Conservation (phyloP, 2,329 filamentous ascomycete species). For the Curvularia verruculosa region DNA sequence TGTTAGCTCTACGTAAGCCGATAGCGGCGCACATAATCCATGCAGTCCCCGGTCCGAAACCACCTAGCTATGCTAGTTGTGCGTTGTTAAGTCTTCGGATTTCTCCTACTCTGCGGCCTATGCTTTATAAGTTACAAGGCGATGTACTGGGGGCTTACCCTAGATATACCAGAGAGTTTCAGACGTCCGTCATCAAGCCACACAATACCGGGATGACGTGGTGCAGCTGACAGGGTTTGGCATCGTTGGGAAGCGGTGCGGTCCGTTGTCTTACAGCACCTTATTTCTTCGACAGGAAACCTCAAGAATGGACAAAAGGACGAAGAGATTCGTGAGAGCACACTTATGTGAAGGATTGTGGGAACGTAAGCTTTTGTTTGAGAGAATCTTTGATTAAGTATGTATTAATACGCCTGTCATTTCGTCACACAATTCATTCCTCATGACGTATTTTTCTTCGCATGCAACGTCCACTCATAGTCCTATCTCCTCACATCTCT, state of each 20-base stretch:
- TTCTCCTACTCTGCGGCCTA: not conserved
- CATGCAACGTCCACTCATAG: not conserved
- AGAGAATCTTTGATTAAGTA: not conserved
- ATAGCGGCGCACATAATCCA: not conserved
- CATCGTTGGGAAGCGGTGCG: not conserved
- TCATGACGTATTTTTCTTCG: not conserved
- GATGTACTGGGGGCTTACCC: not conserved
- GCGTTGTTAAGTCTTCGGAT: not conserved
- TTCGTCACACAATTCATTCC: not conserved
- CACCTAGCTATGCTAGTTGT: not conserved
- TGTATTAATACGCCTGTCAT: not conserved
- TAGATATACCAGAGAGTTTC: not conserved
- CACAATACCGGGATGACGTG: not conserved
- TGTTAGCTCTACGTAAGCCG: not conserved
- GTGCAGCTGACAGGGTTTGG: not conserved
- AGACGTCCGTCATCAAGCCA: not conserved
- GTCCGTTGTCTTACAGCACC: not conserved
- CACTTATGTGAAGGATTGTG: not conserved
- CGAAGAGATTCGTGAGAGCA: not conserved
- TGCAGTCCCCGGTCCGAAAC: not conserved
- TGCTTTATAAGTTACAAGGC: not conserved
- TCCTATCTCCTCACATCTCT: slow-evolving; percentile 15
- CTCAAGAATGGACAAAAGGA: not conserved
- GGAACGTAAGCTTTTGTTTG: not conserved
- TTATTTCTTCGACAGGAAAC: not conserved